Evolutionary conservation across 176 grass and related monocot genomes (phyloP).

Genomic region (Ensete glaucum): DNA sequence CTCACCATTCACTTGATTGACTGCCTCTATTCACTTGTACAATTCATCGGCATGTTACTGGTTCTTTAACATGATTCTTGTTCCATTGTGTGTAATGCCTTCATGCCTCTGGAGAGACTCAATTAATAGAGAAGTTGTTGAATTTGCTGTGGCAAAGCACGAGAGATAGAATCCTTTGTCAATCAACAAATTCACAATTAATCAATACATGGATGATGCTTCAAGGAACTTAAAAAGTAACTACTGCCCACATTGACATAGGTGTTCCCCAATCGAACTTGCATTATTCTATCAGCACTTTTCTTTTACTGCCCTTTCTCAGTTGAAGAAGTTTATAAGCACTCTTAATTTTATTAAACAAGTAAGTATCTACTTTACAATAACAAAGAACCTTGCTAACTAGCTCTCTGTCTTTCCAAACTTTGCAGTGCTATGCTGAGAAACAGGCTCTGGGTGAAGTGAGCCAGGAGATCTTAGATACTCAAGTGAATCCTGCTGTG

Average conservation of each 20-base stretch:
- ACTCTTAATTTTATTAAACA: neutral
- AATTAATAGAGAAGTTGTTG: no score
- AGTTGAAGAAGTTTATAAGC: neutral
- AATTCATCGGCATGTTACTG: no score
- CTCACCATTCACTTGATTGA: neutral
- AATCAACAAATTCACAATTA: no score
- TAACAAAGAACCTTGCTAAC: neutral
- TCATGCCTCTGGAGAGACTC: no score
- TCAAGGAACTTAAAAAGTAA: neutral
- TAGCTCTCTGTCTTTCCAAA: neutral
- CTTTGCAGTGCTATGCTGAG: slow-evolving; percentile 73
- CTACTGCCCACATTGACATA: neutral
- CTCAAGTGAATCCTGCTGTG: slow-evolving; percentile 89
- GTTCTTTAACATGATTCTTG: no score
- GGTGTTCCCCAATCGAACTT: neutral
- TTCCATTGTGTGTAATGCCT: no score
- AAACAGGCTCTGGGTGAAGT: slow-evolving; percentile 93
- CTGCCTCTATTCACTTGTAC: neutral
- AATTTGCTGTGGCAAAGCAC: no score
- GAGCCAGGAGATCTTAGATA: slow-evolving; percentile 82
- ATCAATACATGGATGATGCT: neutral
- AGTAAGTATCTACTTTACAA: neutral
- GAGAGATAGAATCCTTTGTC: no score
- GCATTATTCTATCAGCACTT: neutral
- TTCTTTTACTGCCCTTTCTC: neutral